A percentile compares a stretch with the other conserved stretches of the same genome.
phyloP scores from a whole-genome alignment of 805 yeast species.

The Candida coleopterorum region DNA sequence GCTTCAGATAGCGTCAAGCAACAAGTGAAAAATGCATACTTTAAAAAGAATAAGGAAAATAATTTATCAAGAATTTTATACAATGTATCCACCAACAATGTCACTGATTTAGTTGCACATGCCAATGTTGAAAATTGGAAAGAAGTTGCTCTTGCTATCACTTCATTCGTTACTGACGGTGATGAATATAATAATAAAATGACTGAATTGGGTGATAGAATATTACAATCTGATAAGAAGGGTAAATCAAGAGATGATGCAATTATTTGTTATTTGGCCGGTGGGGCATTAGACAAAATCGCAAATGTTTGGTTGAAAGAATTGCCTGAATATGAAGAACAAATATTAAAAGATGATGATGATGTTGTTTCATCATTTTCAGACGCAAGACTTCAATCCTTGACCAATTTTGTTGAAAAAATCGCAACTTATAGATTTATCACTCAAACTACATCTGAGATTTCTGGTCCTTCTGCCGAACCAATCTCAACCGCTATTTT shows the following conservation, averaged over 20 bases:
- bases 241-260: slow-evolving; percentile 63
- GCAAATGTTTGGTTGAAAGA: slow-evolving; percentile 83
- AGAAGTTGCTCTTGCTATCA: slow-evolving; percentile 65
- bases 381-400: slow-evolving; percentile 78
- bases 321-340: slow-evolving; percentile 37
- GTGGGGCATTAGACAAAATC: slow-evolving; percentile 74
- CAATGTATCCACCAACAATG: slow-evolving; percentile 51
- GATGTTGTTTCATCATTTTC: slow-evolving; percentile 53
- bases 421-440: slow-evolving; percentile 67
- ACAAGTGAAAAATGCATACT: slow-evolving; percentile 68
- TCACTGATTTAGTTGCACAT: slow-evolving; percentile 68
- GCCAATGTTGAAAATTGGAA: slow-evolving; percentile 81
- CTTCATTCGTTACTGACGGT: slow-evolving; percentile 48
- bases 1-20: slow-evolving; percentile 56
- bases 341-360: slow-evolving; percentile 42
- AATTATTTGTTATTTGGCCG: slow-evolving; percentile 70
- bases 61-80: slow-evolving; percentile 72
- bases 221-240: slow-evolving; percentile 31
- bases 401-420: slow-evolving; percentile 80
- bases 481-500: slow-evolving; percentile 58
- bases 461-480: slow-evolving; percentile 42
- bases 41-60: slow-evolving; percentile 49
- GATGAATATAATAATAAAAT: slow-evolving; percentile 51
- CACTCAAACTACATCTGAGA: slow-evolving; percentile 29
- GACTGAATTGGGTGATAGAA: slow-evolving; percentile 72